Base-by-base conservation (phyloP, 2,329 filamentous ascomycete species). In the Penicillium oxalicum region DNA sequence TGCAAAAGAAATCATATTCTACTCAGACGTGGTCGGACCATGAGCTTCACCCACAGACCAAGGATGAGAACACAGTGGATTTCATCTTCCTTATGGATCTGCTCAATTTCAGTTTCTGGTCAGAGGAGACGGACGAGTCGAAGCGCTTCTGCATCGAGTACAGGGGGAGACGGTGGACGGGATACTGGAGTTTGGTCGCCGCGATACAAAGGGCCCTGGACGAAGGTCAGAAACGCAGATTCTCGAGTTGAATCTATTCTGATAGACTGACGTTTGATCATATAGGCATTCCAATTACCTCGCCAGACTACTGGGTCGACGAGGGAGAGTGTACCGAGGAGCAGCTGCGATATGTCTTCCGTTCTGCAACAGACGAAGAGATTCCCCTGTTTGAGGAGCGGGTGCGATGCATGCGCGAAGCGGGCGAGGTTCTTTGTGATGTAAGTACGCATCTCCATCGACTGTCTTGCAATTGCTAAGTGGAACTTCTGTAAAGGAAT, bases 1-100 rank as follows among this genome's bases (percentile, higher is more conserved):
- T 98, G 89, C 81, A 89, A 67, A 78, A 83, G 66, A 89, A 88
- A 64, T 73, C 77, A 34, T 97, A 94, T 70, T 93, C 88, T 4
- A 89, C 88, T 0, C 81, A 87, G 52, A 86, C 83, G 7, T 98
- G 93, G 93, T 82, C 87, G 11, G 79, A 86, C 61, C 90, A 97
- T 68, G 87, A 93, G 65, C 75, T 98, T 35, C 93, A 98, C 62
- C 93, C 93, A 1, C 87, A 91, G 66, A 62, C 80, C 37, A 89
- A 89, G 63, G 84, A 94, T 63, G 87, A 88, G 62, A 78, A 71
- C 44, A 91, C 89, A 0, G 82, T 95, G 24, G 85, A 88, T 54
- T 97, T 98, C 66, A 91, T 98, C 61, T 97, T 98, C 67, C 89
- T 88, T 18, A 95, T 98, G 89, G 93, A 98, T 66, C 70, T 98